These are phyloP conservation scores for Penicillium verhagenii DNA, from an alignment of 495 filamentous ascomycete genomes.

Conservation along the genomic window DNA sequence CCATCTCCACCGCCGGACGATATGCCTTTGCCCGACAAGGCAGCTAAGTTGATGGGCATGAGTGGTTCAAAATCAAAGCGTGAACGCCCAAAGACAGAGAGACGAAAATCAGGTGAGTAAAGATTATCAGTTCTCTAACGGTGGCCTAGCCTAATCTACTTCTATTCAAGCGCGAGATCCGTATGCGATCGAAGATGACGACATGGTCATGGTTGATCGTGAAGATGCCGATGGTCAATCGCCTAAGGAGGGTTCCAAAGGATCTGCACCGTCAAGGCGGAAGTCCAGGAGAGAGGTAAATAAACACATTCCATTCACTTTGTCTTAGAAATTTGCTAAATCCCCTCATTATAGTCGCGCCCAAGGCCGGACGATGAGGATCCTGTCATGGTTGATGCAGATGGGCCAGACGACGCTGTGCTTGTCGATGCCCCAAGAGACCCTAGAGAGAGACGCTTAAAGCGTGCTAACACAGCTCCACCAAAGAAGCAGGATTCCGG, in stretches of 20 bases:
- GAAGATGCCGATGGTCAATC: slow-evolving; percentile 45
- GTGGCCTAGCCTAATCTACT: slow-evolving; percentile 4
- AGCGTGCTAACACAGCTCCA: slow-evolving; percentile 40
- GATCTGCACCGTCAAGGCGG: slow-evolving; percentile 35
- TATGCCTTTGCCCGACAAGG: slow-evolving; percentile 50
- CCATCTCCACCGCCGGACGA: slow-evolving; percentile 56
- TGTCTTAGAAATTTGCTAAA: not conserved
- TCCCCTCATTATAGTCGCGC: slow-evolving; percentile 24
- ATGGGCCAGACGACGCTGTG: slow-evolving; percentile 65
- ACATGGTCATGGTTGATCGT: slow-evolving; percentile 55
- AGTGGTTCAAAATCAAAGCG: slow-evolving; percentile 33
- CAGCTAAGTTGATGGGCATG: slow-evolving; percentile 60
- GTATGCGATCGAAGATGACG: slow-evolving; percentile 58
- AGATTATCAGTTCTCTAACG: not conserved
- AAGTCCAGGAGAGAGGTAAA: slow-evolving; percentile 41
- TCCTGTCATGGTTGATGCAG: slow-evolving; percentile 47
- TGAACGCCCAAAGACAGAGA: slow-evolving; percentile 36
- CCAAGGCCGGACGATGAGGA: slow-evolving; percentile 40
- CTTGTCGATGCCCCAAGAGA: slow-evolving; percentile 71
- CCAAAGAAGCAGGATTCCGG: slow-evolving; percentile 46
- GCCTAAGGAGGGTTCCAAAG: slow-evolving; percentile 34
- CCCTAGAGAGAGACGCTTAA: slow-evolving; percentile 57
- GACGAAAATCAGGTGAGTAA: slow-evolving; percentile 39
- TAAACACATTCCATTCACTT: not conserved
- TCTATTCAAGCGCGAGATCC: slow-evolving; percentile 51